Base-by-base conservation (phyloP, 768 basidiomycete genomes). In the Russula emetica region DNA sequence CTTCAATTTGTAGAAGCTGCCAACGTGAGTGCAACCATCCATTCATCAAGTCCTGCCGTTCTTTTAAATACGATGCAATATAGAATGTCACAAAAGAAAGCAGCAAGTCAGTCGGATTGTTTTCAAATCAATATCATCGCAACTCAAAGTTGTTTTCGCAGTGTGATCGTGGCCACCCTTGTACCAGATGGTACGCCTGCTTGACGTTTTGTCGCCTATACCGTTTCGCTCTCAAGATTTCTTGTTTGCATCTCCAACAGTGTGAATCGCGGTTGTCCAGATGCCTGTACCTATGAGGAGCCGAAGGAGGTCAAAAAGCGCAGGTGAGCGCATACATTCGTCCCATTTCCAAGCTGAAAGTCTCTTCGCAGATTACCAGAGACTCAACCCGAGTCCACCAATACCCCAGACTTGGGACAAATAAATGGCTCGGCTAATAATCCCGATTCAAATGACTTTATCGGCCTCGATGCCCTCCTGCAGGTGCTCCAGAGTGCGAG, bases 91-190 rank as follows among this genome's bases (percentile, higher is more conserved):
- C 57, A 66, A 55, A 58, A 62, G 70, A 60, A 71, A 71, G 50
- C 70, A 71, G 49, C 70, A 71, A 66, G 70, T 64, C 34, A 45
- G 60, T 44, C 32, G 14, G 45, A 30, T 32, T 49, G 26, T 36
- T 36, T 36, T 36, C 36, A 30, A 34, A 16, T 49, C 18, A 26
- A 32, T 47, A 28, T 20, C 38, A 26, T 59, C 44, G 32, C 28
- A 9, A 22, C 49, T n/a, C 26, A 34, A 47, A 32, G 14, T 28
- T 34, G 7, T 3, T 52, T 28, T 20, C 10, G 26, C 38, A 71
- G 70, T 71, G 70, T 62, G 70, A 71, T 51, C 66, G 70, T n/a
- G 70, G 67, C 11, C 70, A 66, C 28, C 70, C 70, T 26, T 71
- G 70, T 59, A 63, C 64, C 13, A 58, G 70, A 67, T 71, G 70